These are phyloP conservation scores for Stachybotrys chartarum DNA, from an alignment of 2,329 filamentous ascomycete species.

Conservation along the genomic window DNA sequence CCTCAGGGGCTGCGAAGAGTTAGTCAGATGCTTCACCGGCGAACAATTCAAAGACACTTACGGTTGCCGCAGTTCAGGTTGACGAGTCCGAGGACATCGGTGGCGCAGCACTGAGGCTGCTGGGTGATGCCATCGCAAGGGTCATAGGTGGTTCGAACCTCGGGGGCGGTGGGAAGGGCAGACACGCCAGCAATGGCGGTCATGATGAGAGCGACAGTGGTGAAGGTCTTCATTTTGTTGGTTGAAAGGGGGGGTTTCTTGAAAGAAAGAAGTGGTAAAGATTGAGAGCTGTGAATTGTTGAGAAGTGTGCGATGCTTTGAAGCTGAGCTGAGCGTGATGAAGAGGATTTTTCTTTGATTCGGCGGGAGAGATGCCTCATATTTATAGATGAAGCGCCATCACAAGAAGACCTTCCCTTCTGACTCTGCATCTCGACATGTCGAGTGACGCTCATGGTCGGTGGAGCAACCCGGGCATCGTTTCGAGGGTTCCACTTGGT, in stretches of 20 bases:
- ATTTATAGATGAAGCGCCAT: neutral
- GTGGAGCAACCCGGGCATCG: neutral
- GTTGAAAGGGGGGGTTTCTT: neutral
- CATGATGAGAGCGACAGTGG: neutral
- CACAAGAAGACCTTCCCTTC: neutral
- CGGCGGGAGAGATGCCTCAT: neutral
- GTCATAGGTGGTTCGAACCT: neutral
- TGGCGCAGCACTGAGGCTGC: slow-evolving; percentile 1
- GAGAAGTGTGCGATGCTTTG: neutral
- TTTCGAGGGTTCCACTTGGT: neutral
- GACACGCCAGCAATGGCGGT: neutral
- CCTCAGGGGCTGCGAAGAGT: neutral
- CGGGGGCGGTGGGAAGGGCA: neutral
- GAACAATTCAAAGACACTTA: neutral
- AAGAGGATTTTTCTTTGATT: neutral
- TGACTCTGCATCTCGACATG: too few relatives aligned
- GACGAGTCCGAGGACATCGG: neutral
- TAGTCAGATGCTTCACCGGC: neutral
- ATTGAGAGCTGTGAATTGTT: neutral
- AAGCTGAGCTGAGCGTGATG: neutral
- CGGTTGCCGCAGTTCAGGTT: slow-evolving; percentile 1
- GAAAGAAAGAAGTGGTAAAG: neutral
- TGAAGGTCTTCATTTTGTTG: slow-evolving; percentile 3
- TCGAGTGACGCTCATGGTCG: too few relatives aligned
- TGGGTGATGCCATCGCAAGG: neutral